Conservation (phyloP, 768 basidiomycete species). For the Boletus pseudopeckii region DNA sequence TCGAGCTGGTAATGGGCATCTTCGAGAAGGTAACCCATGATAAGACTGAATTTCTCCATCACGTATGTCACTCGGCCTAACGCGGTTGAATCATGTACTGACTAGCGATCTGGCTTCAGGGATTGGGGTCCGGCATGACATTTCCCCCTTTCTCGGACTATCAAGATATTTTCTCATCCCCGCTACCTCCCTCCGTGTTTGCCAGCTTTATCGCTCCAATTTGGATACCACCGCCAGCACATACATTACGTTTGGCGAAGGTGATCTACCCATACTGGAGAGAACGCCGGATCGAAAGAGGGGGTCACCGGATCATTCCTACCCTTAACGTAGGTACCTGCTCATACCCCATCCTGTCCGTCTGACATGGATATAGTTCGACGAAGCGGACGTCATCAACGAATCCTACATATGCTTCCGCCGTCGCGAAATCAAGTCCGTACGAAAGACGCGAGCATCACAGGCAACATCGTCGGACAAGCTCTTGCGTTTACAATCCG, state of each 20-base stretch:
- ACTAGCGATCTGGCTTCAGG: slow-evolving; percentile 33
- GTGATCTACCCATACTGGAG: slow-evolving; percentile 88
- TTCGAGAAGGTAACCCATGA: slow-evolving; percentile 91
- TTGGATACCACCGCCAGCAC: slow-evolving; percentile 62
- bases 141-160: slow-evolving; percentile 75
- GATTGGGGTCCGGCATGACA: slow-evolving; percentile 60
- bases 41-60: slow-evolving; percentile 84
- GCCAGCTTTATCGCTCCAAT: slow-evolving; percentile 64
- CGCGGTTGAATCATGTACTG: neutral
- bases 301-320: slow-evolving; percentile 85
- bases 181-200: slow-evolving; percentile 60
- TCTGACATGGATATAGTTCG: slow-evolving; percentile 47
- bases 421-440: slow-evolving; percentile 87
- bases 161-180: slow-evolving; percentile 60
- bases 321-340: slow-evolving; percentile 68
- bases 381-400: slow-evolving; percentile 85
- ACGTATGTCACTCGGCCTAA: slow-evolving; percentile 49
- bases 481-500: slow-evolving; percentile 72
- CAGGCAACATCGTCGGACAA: slow-evolving; percentile 90
- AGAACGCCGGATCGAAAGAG: slow-evolving; percentile 73
- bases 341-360: neutral
- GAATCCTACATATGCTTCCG: slow-evolving; percentile 98
- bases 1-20: slow-evolving; percentile 93
- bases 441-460: slow-evolving; percentile 90
- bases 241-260: slow-evolving; percentile 67